phyloP scores from a whole-genome alignment of 495 filamentous ascomycete genomes.

The Daldinia caldariorum region DNA sequence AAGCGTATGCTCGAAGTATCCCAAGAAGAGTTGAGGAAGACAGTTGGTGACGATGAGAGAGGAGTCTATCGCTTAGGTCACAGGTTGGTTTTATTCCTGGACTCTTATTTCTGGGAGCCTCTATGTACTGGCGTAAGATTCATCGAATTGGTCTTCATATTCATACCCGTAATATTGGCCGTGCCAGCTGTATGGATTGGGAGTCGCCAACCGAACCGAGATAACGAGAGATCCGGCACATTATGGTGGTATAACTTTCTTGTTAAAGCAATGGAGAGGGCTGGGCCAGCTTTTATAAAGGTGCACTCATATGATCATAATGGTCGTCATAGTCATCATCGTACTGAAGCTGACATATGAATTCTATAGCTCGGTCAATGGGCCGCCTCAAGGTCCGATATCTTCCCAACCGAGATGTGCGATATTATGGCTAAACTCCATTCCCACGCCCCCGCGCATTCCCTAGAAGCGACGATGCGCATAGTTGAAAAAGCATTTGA shows the following conservation, averaged over 20 bases:
- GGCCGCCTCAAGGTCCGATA: constrained; percentile 96
- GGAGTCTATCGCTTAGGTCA: constrained; percentile 64
- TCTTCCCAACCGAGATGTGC: constrained; percentile 96
- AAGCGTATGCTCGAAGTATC: constrained; percentile 86
- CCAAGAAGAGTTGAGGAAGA: constrained; percentile 75
- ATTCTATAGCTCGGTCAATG: constrained; percentile 88
- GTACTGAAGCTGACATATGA: constrained; percentile 38
- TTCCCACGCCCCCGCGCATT: constrained; percentile 92
- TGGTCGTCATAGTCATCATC: background rate
- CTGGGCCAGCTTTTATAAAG: constrained; percentile 98
- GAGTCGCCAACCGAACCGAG: constrained; percentile 61
- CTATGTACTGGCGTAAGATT: constrained; percentile 88
- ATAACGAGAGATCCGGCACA: constrained; percentile 79
- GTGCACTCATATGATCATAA: constrained; percentile 55
- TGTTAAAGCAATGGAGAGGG: constrained; percentile 88
- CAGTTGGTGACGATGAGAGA: constrained; percentile 66
- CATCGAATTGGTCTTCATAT: constrained; percentile 84
- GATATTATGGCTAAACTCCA: constrained; percentile 93
- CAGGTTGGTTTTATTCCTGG: constrained; percentile 68
- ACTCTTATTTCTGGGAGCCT: constrained; percentile 83
- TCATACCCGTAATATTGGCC: constrained; percentile 84
- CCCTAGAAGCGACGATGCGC: constrained; percentile 78
- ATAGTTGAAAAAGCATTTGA: constrained; percentile 84
- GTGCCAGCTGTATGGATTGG: constrained; percentile 87
- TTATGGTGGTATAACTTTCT: constrained; percentile 96